Evolutionary conservation across 2,329 filamentous ascomycete species (phyloP), one percentile per base, ranked within the genome.

Genomic region (Fragosphaeria purpurea): DNA sequence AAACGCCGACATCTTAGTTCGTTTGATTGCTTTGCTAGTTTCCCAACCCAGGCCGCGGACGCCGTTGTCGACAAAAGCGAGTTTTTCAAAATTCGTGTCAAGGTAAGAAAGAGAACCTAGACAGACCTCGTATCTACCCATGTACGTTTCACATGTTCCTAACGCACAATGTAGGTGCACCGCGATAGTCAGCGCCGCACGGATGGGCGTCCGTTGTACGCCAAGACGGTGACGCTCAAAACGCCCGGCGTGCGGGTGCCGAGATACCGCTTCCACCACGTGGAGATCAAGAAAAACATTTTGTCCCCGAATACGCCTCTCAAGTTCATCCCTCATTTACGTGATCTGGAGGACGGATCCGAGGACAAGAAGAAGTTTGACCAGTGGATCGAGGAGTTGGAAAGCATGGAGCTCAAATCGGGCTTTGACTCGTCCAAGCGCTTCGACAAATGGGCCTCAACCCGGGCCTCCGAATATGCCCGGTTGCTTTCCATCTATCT

Each of bases 291-390:
- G 59, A 79, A 76, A 59, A 81, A 80, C 50, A 73, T 81, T 38
- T 67, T 80, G 34, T 77, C 77, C 0, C 76, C 77, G 4, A 79
- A 80, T 58, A 79, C 77, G 1, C 76, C 77, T 67, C 67, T 80
- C 48, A 79, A 74, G 35, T 81, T 79, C 59, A 75, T 80, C 11
- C 78, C 78, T 11, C 76, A 80, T 60, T 63, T 81, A 47, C 71
- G 75, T 48, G 78, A 82, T 54, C 65, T 81, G 33, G 72, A 76
- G 44, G 73, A 72, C 31, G 71, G 72, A n/a, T 63, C 62, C 7
- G 59, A 58, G 32, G 76, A 80, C 58, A 77, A 79, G 58, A 66
- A 67, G 11, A 70, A 73, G 53, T 80, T 80, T 57, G 72, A 74
- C 51, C 62, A 70, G 13, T 81, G 77, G 76, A 69, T 81, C 10